phyloP scores from a whole-genome alignment of 306 rosid genomes.

The Styphnolobium japonicum region DNA sequence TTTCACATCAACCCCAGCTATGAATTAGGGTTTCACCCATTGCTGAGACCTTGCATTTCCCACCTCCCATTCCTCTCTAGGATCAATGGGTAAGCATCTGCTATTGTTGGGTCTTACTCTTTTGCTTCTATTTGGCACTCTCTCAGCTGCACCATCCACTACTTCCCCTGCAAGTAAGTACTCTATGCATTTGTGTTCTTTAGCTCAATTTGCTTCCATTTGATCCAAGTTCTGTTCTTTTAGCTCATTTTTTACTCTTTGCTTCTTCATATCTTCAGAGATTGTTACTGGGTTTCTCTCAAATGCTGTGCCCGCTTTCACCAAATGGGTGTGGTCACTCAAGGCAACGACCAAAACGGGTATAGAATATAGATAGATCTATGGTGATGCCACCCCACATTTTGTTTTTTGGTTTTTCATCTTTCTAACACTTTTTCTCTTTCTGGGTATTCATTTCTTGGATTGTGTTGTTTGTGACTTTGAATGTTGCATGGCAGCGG shows the following conservation, averaged over 20 bases:
- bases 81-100: constrained; percentile 49
- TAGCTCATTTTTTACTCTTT: constrained; percentile 4
- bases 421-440: neutral
- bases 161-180: constrained; percentile 70
- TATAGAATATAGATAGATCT: too few species aligned
- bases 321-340: constrained; percentile 81
- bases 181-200: neutral
- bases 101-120: constrained; percentile 41
- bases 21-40: constrained; percentile 54
- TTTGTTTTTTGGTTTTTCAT: neutral
- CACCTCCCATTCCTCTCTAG: neutral
- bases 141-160: constrained; percentile 51
- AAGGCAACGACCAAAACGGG: constrained; percentile 75
- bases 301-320: constrained; percentile 59
- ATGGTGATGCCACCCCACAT: neutral
- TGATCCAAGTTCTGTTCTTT: constrained; percentile 27
- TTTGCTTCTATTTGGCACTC: constrained; percentile 37
- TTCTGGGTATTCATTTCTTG: constrained; percentile 7
- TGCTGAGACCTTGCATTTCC: constrained; percentile 36
- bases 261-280: constrained; percentile 47
- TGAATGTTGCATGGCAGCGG: too few species aligned
- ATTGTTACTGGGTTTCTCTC: constrained; percentile 66
- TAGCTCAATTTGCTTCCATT: neutral
- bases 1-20: neutral
- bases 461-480: too few species aligned